Conservation (phyloP, 305 asterid species). For the Fraxinus albicans region DNA sequence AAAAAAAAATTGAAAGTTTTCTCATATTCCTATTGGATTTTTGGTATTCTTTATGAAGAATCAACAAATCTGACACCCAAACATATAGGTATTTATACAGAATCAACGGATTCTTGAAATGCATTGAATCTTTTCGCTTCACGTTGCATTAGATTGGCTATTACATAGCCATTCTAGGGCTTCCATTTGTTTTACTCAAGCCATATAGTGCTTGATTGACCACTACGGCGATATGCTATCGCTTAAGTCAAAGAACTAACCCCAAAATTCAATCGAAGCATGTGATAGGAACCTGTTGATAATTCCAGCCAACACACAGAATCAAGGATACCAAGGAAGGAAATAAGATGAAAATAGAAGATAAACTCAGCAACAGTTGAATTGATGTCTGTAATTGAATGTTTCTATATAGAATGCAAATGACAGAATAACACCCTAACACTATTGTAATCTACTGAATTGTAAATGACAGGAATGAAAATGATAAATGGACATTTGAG, state of each 20-base stretch:
- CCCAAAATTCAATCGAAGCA: neutral
- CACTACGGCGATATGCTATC: neutral
- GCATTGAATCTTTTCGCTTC: neutral
- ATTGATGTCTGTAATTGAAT: neutral
- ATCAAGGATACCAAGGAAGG: neutral
- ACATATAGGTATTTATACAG: neutral
- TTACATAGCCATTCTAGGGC: neutral
- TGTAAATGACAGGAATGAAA: neutral
- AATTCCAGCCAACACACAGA: neutral
- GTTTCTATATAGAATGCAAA: neutral
- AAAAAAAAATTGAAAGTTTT: neutral
- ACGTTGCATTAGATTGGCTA: neutral
- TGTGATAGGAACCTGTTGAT: neutral
- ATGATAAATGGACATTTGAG: neutral
- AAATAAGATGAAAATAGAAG: neutral
- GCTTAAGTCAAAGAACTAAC: neutral
- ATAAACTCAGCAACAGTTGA: neutral
- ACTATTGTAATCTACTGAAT: neutral
- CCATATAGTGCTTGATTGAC: neutral
- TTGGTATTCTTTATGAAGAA: neutral
- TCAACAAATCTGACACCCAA: neutral
- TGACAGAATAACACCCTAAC: neutral
- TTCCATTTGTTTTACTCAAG: neutral
- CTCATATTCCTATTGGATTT: neutral
- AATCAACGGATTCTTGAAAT: neutral